Evolutionary conservation across 345 rosid species (phyloP), one percentile per base, ranked within the genome.

Genomic region (Lepidium aucheri): DNA sequence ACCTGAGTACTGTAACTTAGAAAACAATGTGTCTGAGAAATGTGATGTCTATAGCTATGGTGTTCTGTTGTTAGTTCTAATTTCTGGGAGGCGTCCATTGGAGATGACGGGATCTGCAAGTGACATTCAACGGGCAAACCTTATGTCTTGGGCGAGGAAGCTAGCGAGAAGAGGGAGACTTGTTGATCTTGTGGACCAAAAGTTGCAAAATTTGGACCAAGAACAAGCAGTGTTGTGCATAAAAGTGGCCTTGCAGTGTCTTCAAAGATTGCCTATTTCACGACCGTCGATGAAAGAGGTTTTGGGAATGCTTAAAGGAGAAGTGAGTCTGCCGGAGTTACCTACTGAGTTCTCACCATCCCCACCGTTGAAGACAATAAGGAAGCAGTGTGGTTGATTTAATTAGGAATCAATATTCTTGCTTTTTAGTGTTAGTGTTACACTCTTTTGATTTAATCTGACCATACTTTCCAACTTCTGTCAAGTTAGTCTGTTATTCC

Each of bases 1-100:
- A 30, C 99, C 99, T 7, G 99, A 94, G 72, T 90, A 76, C 6
- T 82, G 89, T 26, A 87, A 86, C 0, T 4, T 67, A 28, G 77
- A 60, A 17, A 81, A 46, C 67, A 82, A 60, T 49, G 65, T 88
- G 64, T 90, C 97, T 0, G 97, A 88, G 65, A 94, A 94, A 70
- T 88, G 85, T 1, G 99, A 94, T 73, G 99, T 94, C 0, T 94
- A 94, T 62, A 94, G 99, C 65, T 90, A 77, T 38, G 99, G 99
- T 8, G 99, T 94, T 24, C 32, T 90, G 34, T 42, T 94, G 53
- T 74, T 94, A 53, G 99, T 94, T 43, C 61, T 90, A 32, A 58
- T 94, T 15, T 92, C 99, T 0, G 97, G 99, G 13, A 74, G 99
- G 67, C 92, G 97, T 0, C 99, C 99, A 1, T 80, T 94, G 65